Percentiles rank a stretch among this genome's conserved stretches.
These are phyloP conservation scores for Cryptomeria japonica DNA, from an alignment of 75 land plant species.

Conservation along the genomic window DNA sequence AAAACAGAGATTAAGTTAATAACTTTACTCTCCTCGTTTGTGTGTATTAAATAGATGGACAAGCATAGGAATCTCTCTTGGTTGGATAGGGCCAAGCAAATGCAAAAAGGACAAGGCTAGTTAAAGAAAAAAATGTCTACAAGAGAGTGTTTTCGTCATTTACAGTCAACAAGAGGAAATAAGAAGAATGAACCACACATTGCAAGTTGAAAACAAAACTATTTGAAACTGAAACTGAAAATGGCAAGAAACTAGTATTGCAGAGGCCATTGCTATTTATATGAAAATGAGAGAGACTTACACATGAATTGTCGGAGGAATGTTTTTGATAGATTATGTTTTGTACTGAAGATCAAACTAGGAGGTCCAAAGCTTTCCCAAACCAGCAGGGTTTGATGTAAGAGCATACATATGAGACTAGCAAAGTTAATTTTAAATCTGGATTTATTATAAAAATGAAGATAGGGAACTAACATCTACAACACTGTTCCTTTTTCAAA, in stretches of 20 bases:
- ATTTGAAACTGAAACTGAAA: not conserved
- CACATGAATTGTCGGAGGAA: not conserved
- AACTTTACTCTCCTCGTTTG: too few species aligned
- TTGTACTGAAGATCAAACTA: not conserved
- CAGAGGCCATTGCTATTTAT: not conserved
- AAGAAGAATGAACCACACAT: not conserved
- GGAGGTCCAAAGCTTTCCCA: not conserved
- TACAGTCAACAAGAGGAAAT: not conserved
- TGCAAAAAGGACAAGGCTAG: not conserved
- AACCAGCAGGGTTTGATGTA: not conserved
- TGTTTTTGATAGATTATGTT: not conserved
- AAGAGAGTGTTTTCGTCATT: not conserved
- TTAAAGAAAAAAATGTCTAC: not conserved
- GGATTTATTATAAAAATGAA: not conserved
- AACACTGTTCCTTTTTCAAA: not conserved
- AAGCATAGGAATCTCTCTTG: too few species aligned
- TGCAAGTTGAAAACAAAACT: not conserved
- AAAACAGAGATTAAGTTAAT: too few species aligned
- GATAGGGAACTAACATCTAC: not conserved
- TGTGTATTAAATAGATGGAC: too few species aligned
- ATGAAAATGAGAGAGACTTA: not conserved
- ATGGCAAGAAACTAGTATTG: not conserved
- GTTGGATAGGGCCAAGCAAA: not conserved
- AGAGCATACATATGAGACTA: not conserved
- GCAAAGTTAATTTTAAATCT: not conserved